phyloP scores from a whole-genome alignment of 108 stramenopile species.

The Cyclotella atomus region DNA sequence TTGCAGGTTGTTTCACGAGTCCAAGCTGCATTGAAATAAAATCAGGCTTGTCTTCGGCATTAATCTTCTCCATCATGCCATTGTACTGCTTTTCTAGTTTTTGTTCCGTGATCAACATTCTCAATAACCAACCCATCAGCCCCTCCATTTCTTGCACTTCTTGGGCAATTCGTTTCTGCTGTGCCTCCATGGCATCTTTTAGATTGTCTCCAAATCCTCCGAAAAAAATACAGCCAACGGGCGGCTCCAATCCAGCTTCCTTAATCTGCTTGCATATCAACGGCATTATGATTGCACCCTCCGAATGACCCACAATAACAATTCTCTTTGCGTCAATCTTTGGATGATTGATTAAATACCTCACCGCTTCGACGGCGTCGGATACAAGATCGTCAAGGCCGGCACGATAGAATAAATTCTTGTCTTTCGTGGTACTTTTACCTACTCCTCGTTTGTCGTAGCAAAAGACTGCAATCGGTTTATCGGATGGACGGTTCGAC shows the following conservation, averaged over 20 bases:
- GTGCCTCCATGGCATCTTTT: constrained; percentile 19
- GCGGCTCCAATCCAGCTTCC: constrained; percentile 14
- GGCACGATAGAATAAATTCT: constrained; percentile 37
- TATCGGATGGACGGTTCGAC: background rate
- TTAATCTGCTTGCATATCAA: constrained; percentile 25
- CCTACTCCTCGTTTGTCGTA: constrained; percentile 53
- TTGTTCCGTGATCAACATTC: constrained; percentile 10
- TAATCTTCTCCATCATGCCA: constrained; percentile 12
- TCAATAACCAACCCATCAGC: constrained; percentile 16
- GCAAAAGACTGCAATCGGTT: constrained; percentile 35
- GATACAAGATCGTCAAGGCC: constrained; percentile 43
- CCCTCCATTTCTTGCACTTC: constrained; percentile 26
- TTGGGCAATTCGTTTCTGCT: constrained; percentile 3
- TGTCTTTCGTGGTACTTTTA: constrained; percentile 32
- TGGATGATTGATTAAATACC: constrained; percentile 26
- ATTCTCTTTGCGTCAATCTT: constrained; percentile 31
- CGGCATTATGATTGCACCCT: constrained; percentile 40
- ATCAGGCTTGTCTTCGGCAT: constrained; percentile 31
- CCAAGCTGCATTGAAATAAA: constrained; percentile 33
- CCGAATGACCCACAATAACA: constrained; percentile 32
- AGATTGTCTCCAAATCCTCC: constrained; percentile 35
- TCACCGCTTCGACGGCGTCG: constrained; percentile 42
- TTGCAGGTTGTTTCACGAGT: constrained; percentile 31
- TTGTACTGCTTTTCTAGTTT: constrained; percentile 31
- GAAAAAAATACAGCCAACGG: constrained; percentile 38